Evolutionary conservation across 495 filamentous ascomycete genomes (phyloP), one percentile per base, ranked within the genome.

Genomic region (Monascus purpureus): DNA sequence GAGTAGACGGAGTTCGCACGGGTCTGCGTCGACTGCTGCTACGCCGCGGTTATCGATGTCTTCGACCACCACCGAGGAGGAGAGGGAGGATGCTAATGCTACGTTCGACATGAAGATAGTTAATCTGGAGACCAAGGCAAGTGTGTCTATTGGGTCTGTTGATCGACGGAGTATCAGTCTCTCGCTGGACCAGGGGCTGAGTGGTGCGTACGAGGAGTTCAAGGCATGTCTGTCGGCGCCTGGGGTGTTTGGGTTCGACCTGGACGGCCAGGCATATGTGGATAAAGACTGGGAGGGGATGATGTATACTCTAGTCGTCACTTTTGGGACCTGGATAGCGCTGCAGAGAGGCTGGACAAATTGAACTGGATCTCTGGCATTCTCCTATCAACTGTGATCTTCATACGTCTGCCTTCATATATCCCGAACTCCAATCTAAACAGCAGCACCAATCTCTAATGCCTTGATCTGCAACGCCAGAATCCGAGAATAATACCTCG

Each of bases 391-490:
- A n/a, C 4, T 3, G 11, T 3, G 4, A 27, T 27, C 3, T 4
- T 13, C 13, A 9, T 4, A 27, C 6, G 11, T 6, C 11, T 24
- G 22, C 22, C 22, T 11, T 6, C 22, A 6, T 24, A 24, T 11
- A 6, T 24, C 22, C n/a, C n/a, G n/a, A n/a, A n/a, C n/a, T n/a
- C 11, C 25, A 6, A 4, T 47, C 32, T 55, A 59, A 12, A 38
- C 42, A 26, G 36, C 52, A 31, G 71, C 19, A 0, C 70, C 74
- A 38, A 65, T 65, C 40, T 83, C 65, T 24, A 68, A 41, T 0
- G 65, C 80, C 52, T 80, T 79, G 26, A 87, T 79, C 63, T 86
- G 80, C 52, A 92, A 46, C 14, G 80, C 84, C 50, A 88, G 41
- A 25, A 82, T 32, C 27, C 70, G 67, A 8, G 79, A 84, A 35